phyloP scores from a whole-genome alignment of 495 filamentous ascomycete species.

The Rusavskia elegans region DNA sequence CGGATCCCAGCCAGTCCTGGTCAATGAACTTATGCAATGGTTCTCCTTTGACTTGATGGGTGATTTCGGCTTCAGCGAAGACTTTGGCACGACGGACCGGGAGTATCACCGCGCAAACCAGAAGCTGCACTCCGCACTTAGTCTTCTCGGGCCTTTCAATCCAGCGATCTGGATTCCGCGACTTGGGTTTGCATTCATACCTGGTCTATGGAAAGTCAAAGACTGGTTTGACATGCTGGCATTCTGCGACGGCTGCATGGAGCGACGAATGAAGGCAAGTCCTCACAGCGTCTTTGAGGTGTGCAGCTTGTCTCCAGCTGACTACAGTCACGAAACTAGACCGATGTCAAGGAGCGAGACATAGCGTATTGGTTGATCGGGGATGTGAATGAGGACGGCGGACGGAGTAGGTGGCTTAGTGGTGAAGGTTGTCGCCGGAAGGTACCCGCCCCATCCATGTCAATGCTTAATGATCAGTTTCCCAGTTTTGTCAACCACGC shows the following conservation, averaged over 20 bases:
- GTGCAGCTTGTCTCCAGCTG: not conserved
- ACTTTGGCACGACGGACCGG: conserved; percentile 21
- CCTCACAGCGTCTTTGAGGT: not conserved
- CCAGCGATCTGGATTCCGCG: conserved; percentile 22
- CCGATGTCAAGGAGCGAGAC: conserved; percentile 8
- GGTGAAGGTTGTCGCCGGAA: conserved; percentile 25
- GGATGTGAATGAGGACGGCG: conserved; percentile 8
- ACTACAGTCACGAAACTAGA: not conserved
- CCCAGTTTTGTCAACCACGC: no score
- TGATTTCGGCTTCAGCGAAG: conserved; percentile 25
- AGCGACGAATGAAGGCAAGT: conserved; percentile 14
- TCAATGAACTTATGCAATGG: conserved; percentile 20
- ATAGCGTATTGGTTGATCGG: conserved; percentile 23
- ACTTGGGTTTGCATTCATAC: conserved; percentile 16
- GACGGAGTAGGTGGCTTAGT: conserved; percentile 11
- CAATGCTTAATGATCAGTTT: no score
- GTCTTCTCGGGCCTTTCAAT: conserved; percentile 18
- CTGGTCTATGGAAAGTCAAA: conserved; percentile 13
- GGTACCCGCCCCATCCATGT: no score
- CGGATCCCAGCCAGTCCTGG: conserved; percentile 10
- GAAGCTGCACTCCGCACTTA: conserved; percentile 9
- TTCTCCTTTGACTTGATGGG: conserved; percentile 29
- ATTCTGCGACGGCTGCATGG: conserved; percentile 21
- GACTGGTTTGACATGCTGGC: conserved; percentile 20
- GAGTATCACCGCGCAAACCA: conserved; percentile 13